phyloP scores from a whole-genome alignment of 2,329 filamentous ascomycete species.

The Dactylonectria macrodidyma region DNA sequence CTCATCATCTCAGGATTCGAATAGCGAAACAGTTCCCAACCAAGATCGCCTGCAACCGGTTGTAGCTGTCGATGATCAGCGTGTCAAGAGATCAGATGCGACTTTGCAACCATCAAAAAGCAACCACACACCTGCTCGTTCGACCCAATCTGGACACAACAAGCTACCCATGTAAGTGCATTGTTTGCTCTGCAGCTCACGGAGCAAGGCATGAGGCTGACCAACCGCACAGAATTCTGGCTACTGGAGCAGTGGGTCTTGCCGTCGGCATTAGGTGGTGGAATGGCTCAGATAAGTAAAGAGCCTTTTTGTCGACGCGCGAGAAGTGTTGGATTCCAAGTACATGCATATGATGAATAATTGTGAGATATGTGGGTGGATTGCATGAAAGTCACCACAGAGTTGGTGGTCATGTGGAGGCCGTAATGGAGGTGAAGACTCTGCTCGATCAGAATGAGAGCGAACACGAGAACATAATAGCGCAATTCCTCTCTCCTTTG shows the following conservation, averaged over 20 bases:
- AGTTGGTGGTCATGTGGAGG: not conserved
- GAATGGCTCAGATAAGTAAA: slow-evolving; percentile 39
- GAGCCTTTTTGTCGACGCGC: not conserved
- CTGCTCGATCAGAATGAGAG: not conserved
- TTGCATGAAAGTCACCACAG: not conserved
- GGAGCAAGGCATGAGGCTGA: slow-evolving; percentile 24
- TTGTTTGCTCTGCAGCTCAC: not conserved
- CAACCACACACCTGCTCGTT: not conserved
- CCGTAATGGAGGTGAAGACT: not conserved
- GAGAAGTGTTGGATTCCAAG: slow-evolving; percentile 26
- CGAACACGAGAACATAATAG: not conserved
- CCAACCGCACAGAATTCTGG: slow-evolving; percentile 38
- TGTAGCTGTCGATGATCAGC: slow-evolving; percentile 5
- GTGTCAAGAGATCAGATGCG: not conserved
- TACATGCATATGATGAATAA: slow-evolving; percentile 15
- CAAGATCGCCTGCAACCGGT: slow-evolving; percentile 13
- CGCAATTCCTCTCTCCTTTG: not conserved
- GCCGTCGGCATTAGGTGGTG: slow-evolving; percentile 48
- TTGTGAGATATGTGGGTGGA: not conserved
- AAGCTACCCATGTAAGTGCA: slow-evolving; percentile 41
- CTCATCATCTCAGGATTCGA: slow-evolving; percentile 35
- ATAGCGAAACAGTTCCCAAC: slow-evolving; percentile 27
- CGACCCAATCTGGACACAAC: slow-evolving; percentile 8
- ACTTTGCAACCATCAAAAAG: not conserved
- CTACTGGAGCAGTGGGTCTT: slow-evolving; percentile 44